These are phyloP conservation scores for Candida sp. DNA, from an alignment of 1,139 yeast species.

Conservation along the genomic window DNA sequence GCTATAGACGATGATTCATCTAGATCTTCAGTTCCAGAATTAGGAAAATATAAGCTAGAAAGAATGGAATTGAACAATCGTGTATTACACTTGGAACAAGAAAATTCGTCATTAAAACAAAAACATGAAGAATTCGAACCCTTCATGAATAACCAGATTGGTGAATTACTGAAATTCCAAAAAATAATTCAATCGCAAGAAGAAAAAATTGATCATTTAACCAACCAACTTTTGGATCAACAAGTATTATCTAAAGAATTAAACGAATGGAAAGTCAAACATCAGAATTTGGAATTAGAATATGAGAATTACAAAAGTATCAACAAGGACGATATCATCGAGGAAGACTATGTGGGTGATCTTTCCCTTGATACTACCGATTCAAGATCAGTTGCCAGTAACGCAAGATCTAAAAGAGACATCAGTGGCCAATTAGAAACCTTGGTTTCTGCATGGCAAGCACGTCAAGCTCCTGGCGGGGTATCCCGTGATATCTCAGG, in stretches of 20 bases:
- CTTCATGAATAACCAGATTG: conserved; percentile 52
- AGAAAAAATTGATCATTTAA: conserved; percentile 37
- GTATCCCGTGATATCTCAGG: conserved; percentile 7
- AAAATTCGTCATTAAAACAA: conserved; percentile 38
- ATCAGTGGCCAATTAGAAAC: conserved; percentile 38
- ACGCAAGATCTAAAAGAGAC: conserved; percentile 28
- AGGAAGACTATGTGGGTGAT: conserved; percentile 25
- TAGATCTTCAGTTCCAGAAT: conserved; percentile 25
- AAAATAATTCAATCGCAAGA: conserved; percentile 54
- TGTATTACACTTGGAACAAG: conserved; percentile 43
- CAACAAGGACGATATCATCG: conserved; percentile 30
- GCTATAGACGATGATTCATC: conserved; percentile 19
- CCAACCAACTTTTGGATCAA: conserved; percentile 42
- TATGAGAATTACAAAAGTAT: conserved; percentile 38
- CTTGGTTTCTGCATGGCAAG: conserved; percentile 37
- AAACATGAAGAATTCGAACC: conserved; percentile 49
- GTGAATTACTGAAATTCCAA: conserved; percentile 53
- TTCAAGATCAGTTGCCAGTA: conserved; percentile 25
- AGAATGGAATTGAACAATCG: conserved; percentile 45
- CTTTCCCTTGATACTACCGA: conserved; percentile 10
- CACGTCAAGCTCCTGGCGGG: conserved; percentile 6
- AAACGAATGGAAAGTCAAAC: conserved; percentile 44
- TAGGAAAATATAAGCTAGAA: conserved; percentile 37
- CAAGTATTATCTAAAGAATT: conserved; percentile 44
- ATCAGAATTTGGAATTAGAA: conserved; percentile 45